phyloP scores from a whole-genome alignment of 805 yeast species.

The Alloascoidea hylecoeti region DNA sequence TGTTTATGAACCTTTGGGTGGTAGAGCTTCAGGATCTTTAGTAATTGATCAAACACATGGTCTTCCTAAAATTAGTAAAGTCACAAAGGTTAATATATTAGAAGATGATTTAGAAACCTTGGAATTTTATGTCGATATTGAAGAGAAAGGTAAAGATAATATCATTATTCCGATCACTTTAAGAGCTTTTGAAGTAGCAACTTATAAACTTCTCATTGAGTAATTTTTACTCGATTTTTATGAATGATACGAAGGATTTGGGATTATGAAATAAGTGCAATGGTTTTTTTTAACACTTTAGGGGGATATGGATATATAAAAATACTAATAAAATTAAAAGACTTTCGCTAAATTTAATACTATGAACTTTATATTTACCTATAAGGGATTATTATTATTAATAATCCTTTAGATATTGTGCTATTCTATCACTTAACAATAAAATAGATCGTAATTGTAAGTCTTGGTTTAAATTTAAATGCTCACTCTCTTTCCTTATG shows the following conservation, averaged over 20 bases:
- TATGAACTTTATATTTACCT: no score
- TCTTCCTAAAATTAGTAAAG: constrained; percentile 33
- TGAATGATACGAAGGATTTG: constrained; percentile 1
- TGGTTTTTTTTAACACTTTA: no score
- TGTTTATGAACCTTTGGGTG: constrained; percentile 83
- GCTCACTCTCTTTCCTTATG: no score
- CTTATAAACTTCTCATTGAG: constrained; percentile 29
- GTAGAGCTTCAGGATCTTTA: constrained; percentile 41
- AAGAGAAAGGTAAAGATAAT: constrained; percentile 10
- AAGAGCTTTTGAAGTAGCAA: constrained; percentile 70
- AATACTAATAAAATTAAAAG: no score
- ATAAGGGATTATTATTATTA: neutral
- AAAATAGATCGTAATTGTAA: neutral
- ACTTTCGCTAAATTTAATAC: no score
- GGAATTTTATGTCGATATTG: constrained; percentile 11
- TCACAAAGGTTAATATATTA: constrained; percentile 28
- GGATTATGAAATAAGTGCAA: no score
- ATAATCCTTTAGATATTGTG: neutral
- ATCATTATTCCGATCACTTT: constrained; percentile 27
- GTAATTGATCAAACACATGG: constrained; percentile 17
- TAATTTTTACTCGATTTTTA: neutral
- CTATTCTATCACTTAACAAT: constrained; percentile 1
- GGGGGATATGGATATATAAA: no score
- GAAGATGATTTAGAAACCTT: constrained; percentile 23
- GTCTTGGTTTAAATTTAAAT: neutral